Conservation (phyloP, 768 basidiomycete species). For the Leccinum rimulosum region DNA sequence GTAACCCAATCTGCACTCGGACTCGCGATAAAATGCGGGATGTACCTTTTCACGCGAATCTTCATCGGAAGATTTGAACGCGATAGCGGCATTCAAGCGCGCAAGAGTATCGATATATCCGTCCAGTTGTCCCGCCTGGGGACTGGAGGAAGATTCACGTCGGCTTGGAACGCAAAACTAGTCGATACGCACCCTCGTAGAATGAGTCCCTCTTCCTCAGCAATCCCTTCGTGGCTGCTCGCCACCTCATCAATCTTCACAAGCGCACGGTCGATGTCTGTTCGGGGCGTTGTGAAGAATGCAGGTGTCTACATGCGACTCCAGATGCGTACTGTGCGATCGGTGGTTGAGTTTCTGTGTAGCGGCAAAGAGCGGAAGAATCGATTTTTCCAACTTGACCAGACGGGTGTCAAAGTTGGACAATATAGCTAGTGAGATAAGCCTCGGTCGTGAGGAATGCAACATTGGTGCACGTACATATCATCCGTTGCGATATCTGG, state of each 20-base stretch:
- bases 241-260: constrained; percentile 77
- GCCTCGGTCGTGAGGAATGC: constrained; percentile 1
- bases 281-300: neutral
- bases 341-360: constrained; percentile 73
- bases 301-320: neutral
- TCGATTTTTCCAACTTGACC: constrained; percentile 81
- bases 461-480: constrained; percentile 47
- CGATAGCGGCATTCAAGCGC: constrained; percentile 74
- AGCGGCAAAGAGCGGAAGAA: constrained; percentile 76
- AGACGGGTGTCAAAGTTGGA: constrained; percentile 82
- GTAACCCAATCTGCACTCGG: neutral
- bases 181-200: constrained; percentile 57
- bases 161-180: constrained; percentile 3
- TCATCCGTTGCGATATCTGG: constrained; percentile 85
- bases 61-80: constrained; percentile 63
- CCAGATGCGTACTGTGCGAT: constrained; percentile 56
- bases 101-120: constrained; percentile 71
- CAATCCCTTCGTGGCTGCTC: constrained; percentile 71
- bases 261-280: constrained; percentile 81
- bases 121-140: constrained; percentile 64
- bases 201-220: constrained; percentile 76
- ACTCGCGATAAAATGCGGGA: neutral
- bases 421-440: constrained; percentile 62
- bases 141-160: constrained; percentile 39
- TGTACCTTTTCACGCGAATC: constrained; percentile 54